Conservation (phyloP, 106 monocot genomes). For the Hemerocallis citrina region DNA sequence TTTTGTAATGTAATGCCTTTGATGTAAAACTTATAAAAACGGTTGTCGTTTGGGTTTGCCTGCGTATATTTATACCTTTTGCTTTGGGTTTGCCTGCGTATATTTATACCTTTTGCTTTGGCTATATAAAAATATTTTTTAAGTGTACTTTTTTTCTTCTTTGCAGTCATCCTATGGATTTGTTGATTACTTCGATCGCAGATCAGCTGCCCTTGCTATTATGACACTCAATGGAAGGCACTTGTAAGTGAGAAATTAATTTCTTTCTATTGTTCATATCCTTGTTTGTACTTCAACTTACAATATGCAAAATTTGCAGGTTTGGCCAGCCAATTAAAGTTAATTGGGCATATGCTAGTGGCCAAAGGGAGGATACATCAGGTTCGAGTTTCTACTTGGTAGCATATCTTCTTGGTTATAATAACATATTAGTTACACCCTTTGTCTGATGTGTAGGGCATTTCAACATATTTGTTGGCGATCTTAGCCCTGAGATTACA, state of each 20-base stretch:
- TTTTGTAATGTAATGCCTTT: no score
- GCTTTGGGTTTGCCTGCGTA: no score
- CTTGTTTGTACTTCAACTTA: not conserved
- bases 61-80: no score
- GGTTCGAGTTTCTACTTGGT: slow-evolving; percentile 3
- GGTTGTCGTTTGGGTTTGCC: no score
- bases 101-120: no score
- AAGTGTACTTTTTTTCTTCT: not conserved
- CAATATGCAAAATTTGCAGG: not conserved
- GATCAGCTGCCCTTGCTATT: slow-evolving; percentile 68
- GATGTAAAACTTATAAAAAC: no score
- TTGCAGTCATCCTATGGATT: slow-evolving; percentile 61
- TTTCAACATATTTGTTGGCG: slow-evolving; percentile 77
- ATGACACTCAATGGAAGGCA: slow-evolving; percentile 71
- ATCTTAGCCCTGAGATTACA: slow-evolving; percentile 70
- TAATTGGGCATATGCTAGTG: slow-evolving; percentile 83
- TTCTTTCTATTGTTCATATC: not conserved
- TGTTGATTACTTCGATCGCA: slow-evolving; percentile 14
- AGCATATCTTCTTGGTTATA: not conserved
- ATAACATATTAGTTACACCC: not conserved
- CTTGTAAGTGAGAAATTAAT: slow-evolving; percentile 19
- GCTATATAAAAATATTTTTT: no score
- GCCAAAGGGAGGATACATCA: slow-evolving; percentile 74
- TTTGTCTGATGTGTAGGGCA: slow-evolving; percentile 14
- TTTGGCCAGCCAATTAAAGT: slow-evolving; percentile 78